Evolutionary conservation across 768 basidiomycete species (phyloP).

Genomic region (Austroboletus festivus): DNA sequence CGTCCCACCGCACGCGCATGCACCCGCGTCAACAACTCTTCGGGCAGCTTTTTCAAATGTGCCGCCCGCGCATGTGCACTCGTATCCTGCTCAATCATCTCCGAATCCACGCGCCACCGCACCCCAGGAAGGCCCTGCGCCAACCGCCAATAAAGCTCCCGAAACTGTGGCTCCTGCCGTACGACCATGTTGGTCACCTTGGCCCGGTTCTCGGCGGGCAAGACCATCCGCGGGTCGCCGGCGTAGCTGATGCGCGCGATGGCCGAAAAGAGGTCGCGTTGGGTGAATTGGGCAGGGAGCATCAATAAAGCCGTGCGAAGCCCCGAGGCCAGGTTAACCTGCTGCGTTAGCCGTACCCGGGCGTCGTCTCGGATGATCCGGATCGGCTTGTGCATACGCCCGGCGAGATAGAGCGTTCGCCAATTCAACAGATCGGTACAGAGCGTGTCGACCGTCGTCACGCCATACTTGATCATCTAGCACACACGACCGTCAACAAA

Average conservation of each 20-base stretch:
- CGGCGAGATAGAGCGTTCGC: constrained; percentile 90
- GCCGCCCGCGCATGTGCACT: constrained; percentile 63
- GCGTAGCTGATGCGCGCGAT: constrained; percentile 84
- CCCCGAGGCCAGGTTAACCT: constrained; percentile 90
- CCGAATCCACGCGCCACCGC: constrained; percentile 56
- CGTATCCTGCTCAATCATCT: constrained; percentile 70
- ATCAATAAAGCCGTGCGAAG: constrained; percentile 86
- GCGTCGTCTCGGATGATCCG: constrained; percentile 92
- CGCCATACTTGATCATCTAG: constrained; percentile 96
- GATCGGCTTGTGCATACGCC: constrained; percentile 96
- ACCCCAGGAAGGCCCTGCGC: constrained; percentile 79
- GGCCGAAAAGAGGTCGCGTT: constrained; percentile 77
- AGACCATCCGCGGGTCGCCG: constrained; percentile 91
- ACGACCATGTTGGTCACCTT: constrained; percentile 94
- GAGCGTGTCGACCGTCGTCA: constrained; percentile 87
- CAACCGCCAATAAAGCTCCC: constrained; percentile 79
- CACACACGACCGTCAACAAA: constrained; percentile 4
- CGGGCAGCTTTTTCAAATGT: constrained; percentile 77
- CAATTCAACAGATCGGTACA: constrained; percentile 90
- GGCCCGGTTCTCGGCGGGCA: constrained; percentile 90
- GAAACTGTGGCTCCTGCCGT: constrained; percentile 79
- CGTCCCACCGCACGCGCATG: constrained; percentile 35
- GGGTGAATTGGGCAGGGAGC: constrained; percentile 78
- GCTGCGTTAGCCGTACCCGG: constrained; percentile 85
- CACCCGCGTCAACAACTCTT: constrained; percentile 56